Evolutionary conservation across 2,329 filamentous ascomycete genomes (phyloP).

Genomic region (Leptographium procerum): DNA sequence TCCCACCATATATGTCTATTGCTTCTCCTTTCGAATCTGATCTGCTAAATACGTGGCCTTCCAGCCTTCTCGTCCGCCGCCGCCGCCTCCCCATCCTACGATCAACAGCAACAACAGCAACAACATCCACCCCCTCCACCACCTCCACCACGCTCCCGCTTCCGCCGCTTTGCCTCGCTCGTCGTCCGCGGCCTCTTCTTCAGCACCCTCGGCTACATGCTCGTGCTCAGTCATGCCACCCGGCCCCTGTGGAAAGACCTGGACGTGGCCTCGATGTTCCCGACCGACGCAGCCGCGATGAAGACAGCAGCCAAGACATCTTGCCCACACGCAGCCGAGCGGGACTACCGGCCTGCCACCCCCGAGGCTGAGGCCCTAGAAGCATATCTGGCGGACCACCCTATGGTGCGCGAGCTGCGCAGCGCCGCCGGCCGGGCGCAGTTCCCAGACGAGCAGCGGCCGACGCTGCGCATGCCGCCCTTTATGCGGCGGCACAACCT

Average conservation of each 20-base stretch:
- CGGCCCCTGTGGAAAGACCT: background rate
- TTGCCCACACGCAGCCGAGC: background rate
- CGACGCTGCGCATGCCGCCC: constrained; percentile 75
- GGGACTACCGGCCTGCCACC: constrained; percentile 43
- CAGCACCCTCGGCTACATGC: background rate
- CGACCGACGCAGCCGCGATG: too few relatives aligned
- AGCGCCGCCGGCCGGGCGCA: constrained; percentile 30
- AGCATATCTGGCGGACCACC: constrained; percentile 60
- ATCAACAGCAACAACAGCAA: background rate
- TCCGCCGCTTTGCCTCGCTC: constrained; percentile 1
- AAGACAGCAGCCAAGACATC: background rate
- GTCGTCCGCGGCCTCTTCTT: constrained; percentile 3
- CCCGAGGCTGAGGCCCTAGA: constrained; percentile 52
- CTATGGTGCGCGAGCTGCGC: constrained; percentile 60
- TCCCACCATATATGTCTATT: too few relatives aligned
- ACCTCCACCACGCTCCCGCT: background rate
- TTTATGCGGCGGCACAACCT: constrained; percentile 61
- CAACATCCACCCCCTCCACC: background rate
- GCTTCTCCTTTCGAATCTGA: background rate
- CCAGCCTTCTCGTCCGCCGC: background rate
- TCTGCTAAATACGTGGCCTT: background rate
- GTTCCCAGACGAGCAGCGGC: constrained; percentile 63
- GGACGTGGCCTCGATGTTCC: background rate
- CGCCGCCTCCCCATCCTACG: background rate
- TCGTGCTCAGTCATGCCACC: background rate